Evolutionary conservation across 352 stramenopile species (phyloP), one percentile per base, ranked within the genome.

Genomic region (Saprolegnia parasitica): DNA sequence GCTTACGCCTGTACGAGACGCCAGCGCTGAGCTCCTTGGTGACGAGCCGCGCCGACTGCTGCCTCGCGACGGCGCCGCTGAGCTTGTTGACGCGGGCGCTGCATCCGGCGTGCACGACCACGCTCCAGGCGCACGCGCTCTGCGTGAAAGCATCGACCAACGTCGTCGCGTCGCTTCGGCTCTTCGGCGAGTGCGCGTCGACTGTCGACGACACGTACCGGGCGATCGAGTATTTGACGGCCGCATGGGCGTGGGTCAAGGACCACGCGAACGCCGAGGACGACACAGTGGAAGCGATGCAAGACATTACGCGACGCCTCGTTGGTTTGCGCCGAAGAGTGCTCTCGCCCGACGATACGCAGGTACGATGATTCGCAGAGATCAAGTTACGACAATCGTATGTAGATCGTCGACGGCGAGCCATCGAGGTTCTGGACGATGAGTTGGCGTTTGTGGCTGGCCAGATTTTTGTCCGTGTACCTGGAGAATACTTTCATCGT

Each of bases 181-280:
- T 88, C 56, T 61, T 91, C 0, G 84, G 78, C 2, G 61, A 54
- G 4, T 63, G 88, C 8, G 77, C 79, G 35, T 57, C 65, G 29
- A 68, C 73, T 15, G 37, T 91, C 4, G 78, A 71, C 5, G 84
- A 91, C 35, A n/a, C 54, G 9, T 88, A 81, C 32, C 79, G 84
- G 52, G 81, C 81, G 0, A 62, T 88, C 0, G 81, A 61, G 35
- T 68, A 45, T 37, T 68, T 55, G 21, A 67, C 49, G 42, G 16
- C 40, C 15, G 35, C 58, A 4, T 42, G 49, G 20, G 40, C 18
- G 21, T 6, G 49, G 24, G 42, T 40, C 18, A 67, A 67, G 23
- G 58, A 37, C 13, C 49, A 67, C 11, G 37, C 49, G 15, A 26
- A 20, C 35, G 20, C 42, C 37, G 37, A 55, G 37, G 20, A 49